Percentiles rank a stretch among this genome's conserved stretches.
Conservation (phyloP, 2,329 filamentous ascomycete genomes). For the Cryoendolithus antarcticus region DNA sequence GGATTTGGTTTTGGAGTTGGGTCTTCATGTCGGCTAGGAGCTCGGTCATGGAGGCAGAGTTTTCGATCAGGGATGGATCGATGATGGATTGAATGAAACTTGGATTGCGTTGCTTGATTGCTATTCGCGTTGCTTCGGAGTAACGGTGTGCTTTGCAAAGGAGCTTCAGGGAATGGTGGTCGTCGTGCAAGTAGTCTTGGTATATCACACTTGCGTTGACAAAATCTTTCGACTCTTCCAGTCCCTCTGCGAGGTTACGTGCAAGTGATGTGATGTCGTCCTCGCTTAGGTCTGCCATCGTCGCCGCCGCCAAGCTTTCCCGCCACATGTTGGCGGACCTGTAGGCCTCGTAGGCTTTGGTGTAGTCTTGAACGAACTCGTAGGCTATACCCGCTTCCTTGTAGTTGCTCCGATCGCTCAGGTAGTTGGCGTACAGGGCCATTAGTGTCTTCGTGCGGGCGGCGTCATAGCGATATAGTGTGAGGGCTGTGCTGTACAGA, state of each 20-base stretch:
- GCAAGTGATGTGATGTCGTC: conserved; percentile 56
- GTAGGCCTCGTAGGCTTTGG: conserved; percentile 69
- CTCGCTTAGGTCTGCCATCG: conserved; percentile 50
- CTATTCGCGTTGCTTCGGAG: conserved; percentile 72
- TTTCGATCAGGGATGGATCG: conserved; percentile 68
- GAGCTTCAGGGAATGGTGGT: conserved; percentile 57
- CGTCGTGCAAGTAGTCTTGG: conserved; percentile 64
- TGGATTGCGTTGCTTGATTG: conserved; percentile 47
- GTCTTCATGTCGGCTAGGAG: conserved; percentile 84
- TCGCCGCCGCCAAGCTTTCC: conserved; percentile 72
- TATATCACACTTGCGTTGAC: conserved; percentile 66
- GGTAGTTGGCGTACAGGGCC: conserved; percentile 63
- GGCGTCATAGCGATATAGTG: conserved; percentile 71
- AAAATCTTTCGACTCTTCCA: conserved; percentile 77
- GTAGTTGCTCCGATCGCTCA: conserved; percentile 63
- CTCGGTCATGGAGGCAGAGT: conserved; percentile 72
- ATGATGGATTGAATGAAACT: conserved; percentile 57
- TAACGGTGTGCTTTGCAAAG: conserved; percentile 84
- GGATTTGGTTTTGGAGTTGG: conserved; percentile 74
- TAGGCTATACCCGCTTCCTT: conserved; percentile 84
- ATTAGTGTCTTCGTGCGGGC: conserved; percentile 57
- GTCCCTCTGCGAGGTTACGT: conserved; percentile 60
- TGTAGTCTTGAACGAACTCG: conserved; percentile 67
- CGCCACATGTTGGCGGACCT: conserved; percentile 79
- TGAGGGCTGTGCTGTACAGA: conserved; percentile 66